Evolutionary conservation across 1,284 basidiomycete species (phyloP), one percentile per base, ranked within the genome.

Genomic region (Porodaedalea pini): DNA sequence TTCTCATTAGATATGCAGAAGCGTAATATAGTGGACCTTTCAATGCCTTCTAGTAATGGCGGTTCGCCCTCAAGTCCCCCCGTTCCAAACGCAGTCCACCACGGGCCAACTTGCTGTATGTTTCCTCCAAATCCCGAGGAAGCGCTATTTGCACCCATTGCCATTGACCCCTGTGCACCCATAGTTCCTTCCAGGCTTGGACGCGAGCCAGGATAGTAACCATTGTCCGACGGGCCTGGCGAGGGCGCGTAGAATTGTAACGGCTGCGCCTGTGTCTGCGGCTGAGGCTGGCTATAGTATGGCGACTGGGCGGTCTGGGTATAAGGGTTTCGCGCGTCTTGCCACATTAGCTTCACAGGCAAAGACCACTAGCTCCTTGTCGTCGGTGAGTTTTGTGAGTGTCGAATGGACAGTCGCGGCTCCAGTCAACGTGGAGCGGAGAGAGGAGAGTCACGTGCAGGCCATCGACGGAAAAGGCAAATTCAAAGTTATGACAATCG

Each of bases 61-160:
- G 92, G 91, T 69, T 98, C 94, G 31, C 94, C 94, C 70, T 96
- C 94, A 56, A 96, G 85, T n/a, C 91, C 93, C 58, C 93, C 94
- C 0, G 93, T 94, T 31, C 94, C 94, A 75, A 97, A 97, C 40
- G 94, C 94, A 45, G 92, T 92, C 88, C 90, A 94, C 94, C 94
- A 97, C 21, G 82, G 81, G 4, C 87, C 88, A 23, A 75, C 76
- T 13, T 80, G 71, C 65, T 87, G 82, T 47, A 93, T 91, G 68
- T 79, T 85, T 19, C 90, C 88, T 1, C 84, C 83, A 66, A 82
- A 91, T 0, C 74, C 71, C 43, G 79, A 71, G 8, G 74, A 67
- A 15, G 70, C 71, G 23, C 74, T 70, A 39, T 71, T 74, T 37
- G 78, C 73, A 37, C 55, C 59, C 47, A 53, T 61, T 4, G 74